Evolutionary conservation across 2,329 filamentous ascomycete genomes (phyloP), one percentile per base, ranked within the genome.

Genomic region (Fusarium transvaalense): DNA sequence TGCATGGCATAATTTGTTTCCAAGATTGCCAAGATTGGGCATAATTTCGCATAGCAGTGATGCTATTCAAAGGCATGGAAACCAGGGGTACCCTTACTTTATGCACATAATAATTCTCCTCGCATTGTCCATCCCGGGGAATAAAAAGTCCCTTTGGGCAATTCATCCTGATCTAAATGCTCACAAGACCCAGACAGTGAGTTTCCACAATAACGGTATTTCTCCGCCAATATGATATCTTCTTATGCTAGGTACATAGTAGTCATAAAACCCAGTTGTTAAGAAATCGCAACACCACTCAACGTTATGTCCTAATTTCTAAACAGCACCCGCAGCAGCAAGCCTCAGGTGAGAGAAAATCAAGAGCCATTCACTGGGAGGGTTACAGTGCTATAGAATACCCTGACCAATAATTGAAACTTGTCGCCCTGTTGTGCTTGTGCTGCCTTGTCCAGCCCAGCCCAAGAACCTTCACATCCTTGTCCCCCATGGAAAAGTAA

Each of bases 321-420:
- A 51, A 51, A 51, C 47, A 51, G n/a, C 3, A 38, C 34, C 34
- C 34, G 34, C 47, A 51, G 23, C 34, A 51, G 47, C 47, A 39
- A n/a, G 34, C 34, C 47, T 51, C 47, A 51, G 47, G 47, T 39
- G 34, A 51, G 58, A 56, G 57, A 69, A 34, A 32, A 52, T 37
- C 10, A 23, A 55, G 41, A 42, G 32, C 25, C 29, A 61, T 48
- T 68, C 29, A 61, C 52, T 68, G 47, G 56, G 41, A 64, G 38
- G 57, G 67, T 69, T 60, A 27, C 63, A 69, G 51, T 64, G 35
- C n/a, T 70, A 70, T 64, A 17, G 19, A 45, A 27, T 14, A 56
- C 39, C 67, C 55, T 41, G 27, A 32, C 54, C 58, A 47, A 64
- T 70, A 70, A 45, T 50, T 60, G 54, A 52, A 52, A 62, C 46